Evolutionary conservation across 148 eudicot genomes (phyloP).

Genomic region (Simmondsia chinensis): DNA sequence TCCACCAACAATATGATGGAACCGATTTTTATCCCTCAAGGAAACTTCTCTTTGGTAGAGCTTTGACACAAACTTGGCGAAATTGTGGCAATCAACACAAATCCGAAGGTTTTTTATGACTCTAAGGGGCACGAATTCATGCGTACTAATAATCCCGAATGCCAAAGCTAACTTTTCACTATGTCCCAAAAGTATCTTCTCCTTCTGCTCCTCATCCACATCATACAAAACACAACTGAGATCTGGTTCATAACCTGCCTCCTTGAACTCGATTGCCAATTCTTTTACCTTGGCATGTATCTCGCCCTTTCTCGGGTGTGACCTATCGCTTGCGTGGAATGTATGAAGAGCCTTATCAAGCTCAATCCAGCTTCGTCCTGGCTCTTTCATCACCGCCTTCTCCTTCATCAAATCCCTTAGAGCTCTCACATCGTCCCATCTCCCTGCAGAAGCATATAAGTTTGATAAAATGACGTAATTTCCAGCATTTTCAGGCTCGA

Average conservation of each 20-base stretch:
- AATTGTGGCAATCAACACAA: slow-evolving; percentile 85
- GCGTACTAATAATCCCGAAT: slow-evolving; percentile 42
- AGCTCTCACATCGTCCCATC: slow-evolving; percentile 68
- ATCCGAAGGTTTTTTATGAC: slow-evolving; percentile 74
- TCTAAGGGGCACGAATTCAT: slow-evolving; percentile 37
- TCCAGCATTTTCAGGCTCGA: slow-evolving; percentile 85
- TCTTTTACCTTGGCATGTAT: slow-evolving; percentile 52
- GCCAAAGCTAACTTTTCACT: slow-evolving; percentile 78
- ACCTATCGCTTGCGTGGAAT: slow-evolving; percentile 56
- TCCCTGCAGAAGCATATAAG: slow-evolving; percentile 65
- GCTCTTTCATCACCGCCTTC: slow-evolving; percentile 55
- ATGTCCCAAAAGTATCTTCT: slow-evolving; percentile 65
- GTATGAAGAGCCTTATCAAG: slow-evolving; percentile 59
- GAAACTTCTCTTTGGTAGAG: slow-evolving; percentile 40
- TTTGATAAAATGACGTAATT: slow-evolving; percentile 70
- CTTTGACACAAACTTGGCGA: slow-evolving; percentile 59
- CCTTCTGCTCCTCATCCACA: slow-evolving; percentile 84
- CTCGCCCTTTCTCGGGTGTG: slow-evolving; percentile 56
- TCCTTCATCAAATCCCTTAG: slow-evolving; percentile 58
- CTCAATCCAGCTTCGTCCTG: slow-evolving; percentile 87
- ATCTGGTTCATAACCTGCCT: slow-evolving; percentile 70
- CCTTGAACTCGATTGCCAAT: slow-evolving; percentile 33
- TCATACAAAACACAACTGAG: slow-evolving; percentile 58
- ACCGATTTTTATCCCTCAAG: slow-evolving; percentile 61
- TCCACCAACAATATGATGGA: slow-evolving; percentile 59